A percentile compares a stretch with the other conserved stretches of the same genome.
These are phyloP conservation scores for Penicillium vulpinum DNA, from an alignment of 2,329 filamentous ascomycete species.

Conservation along the genomic window DNA sequence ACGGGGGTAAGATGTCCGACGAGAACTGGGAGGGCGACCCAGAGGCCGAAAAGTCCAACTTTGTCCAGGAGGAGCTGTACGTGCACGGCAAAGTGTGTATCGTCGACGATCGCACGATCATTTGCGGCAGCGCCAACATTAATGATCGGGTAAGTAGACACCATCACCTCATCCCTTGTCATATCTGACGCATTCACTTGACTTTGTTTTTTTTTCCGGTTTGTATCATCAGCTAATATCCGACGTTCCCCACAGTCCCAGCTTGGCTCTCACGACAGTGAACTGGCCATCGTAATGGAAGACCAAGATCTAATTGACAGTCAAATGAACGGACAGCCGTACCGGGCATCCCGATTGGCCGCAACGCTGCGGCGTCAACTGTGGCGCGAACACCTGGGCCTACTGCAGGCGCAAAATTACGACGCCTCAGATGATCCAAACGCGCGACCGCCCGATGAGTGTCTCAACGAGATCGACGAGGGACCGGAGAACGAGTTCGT, in stretches of 20 bases:
- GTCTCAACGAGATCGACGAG: constrained; percentile 72
- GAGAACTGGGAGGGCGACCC: constrained; percentile 75
- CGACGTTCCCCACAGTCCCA: constrained; percentile 59
- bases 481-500: constrained; percentile 68
- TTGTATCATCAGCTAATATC: constrained; percentile 9
- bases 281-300: constrained; percentile 87
- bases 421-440: constrained; percentile 70
- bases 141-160: constrained; percentile 57
- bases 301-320: constrained; percentile 70
- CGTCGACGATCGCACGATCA: constrained; percentile 76
- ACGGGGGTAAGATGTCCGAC: constrained; percentile 61
- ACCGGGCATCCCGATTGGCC: constrained; percentile 72
- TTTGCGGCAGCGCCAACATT: constrained; percentile 74
- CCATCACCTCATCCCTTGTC: not conserved
- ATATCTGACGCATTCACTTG: not conserved
- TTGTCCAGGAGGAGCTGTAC: constrained; percentile 95
- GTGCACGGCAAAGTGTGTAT: constrained; percentile 86
- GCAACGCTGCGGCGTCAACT: constrained; percentile 78
- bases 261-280: constrained; percentile 79
- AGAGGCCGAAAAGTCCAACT: constrained; percentile 78
- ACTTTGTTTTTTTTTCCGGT: not conserved
- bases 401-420: constrained; percentile 70
- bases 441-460: constrained; percentile 70
- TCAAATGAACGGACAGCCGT: constrained; percentile 71
- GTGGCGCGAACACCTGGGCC: constrained; percentile 87